These are phyloP conservation scores for Darksidea phi DNA, from an alignment of 495 filamentous ascomycete genomes.

Conservation along the genomic window DNA sequence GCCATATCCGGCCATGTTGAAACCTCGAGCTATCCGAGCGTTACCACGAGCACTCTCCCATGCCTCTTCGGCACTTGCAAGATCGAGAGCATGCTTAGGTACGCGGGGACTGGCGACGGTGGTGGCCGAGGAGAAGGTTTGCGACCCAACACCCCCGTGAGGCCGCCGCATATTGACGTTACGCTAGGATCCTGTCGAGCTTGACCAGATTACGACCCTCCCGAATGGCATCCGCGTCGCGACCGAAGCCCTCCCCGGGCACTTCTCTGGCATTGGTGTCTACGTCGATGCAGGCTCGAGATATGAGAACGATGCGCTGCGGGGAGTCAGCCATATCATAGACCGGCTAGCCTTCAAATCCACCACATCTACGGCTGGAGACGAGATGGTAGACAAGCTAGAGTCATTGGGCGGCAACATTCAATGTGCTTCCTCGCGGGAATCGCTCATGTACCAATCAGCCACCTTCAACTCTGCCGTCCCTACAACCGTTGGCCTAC, in stretches of 20 bases:
- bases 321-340: conserved; percentile 93
- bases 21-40: conserved; percentile 22
- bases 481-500: conserved; percentile 73
- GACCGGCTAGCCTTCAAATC: conserved; percentile 97
- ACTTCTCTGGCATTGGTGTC: conserved; percentile 92
- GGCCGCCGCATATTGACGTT: not conserved
- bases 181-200: conserved; percentile 76
- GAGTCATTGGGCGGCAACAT: conserved; percentile 91
- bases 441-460: conserved; percentile 98
- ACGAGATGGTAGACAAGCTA: conserved; percentile 81
- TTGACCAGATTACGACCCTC: conserved; percentile 85
- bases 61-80: conserved; percentile 2
- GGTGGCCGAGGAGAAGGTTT: conserved; percentile 36
- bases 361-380: conserved; percentile 66
- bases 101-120: conserved; percentile 29
- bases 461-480: conserved; percentile 96
- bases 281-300: conserved; percentile 96
- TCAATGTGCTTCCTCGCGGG: conserved; percentile 90
- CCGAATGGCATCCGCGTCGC: conserved; percentile 93
- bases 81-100: conserved; percentile 5
- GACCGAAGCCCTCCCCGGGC: conserved; percentile 90
- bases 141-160: not conserved
- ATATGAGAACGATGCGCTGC: conserved; percentile 81
- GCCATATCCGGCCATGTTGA: conserved; percentile 25
- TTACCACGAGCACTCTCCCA: conserved; percentile 27